Conservation (phyloP, 2,329 filamentous ascomycete species). For the Elsinoe arachidis region DNA sequence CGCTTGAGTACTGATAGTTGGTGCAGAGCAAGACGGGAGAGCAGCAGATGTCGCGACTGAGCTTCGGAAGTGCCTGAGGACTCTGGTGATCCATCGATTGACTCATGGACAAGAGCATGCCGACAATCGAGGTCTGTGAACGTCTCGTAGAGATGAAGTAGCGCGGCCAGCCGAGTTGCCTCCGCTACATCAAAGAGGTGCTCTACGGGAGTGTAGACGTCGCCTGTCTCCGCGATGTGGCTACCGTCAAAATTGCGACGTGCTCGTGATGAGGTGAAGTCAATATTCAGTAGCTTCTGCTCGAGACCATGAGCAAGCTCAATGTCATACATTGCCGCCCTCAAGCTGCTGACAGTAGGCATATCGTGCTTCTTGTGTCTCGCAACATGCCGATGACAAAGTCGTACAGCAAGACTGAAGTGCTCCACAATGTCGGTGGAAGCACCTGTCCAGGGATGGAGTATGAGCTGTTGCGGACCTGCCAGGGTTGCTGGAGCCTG, state of each 20-base stretch:
- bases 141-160: slow-evolving; percentile 14
- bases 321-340: slow-evolving; percentile 14
- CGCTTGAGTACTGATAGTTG: not conserved
- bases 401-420: slow-evolving; percentile 14
- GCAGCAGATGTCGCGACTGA: no score
- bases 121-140: slow-evolving; percentile 12
- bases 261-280: not conserved
- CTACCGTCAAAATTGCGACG: not conserved
- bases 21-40: not conserved
- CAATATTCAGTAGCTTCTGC: slow-evolving; percentile 11
- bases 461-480: not conserved
- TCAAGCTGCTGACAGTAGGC: slow-evolving; percentile 9
- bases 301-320: slow-evolving; percentile 15
- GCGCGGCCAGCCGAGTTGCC: slow-evolving; percentile 14
- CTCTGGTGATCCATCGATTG: not conserved
- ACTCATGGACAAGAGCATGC: not conserved
- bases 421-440: slow-evolving; percentile 14
- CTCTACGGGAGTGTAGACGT: slow-evolving; percentile 13
- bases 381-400: slow-evolving; percentile 13
- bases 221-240: slow-evolving; percentile 10
- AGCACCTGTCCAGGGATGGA: slow-evolving; percentile 15
- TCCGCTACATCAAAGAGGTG: slow-evolving; percentile 15
- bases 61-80: not conserved
- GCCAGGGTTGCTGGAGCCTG: not conserved
- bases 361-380: not conserved